Evolutionary conservation across 2,329 filamentous ascomycete genomes (phyloP).

Genomic region (Didymella arachidicola): DNA sequence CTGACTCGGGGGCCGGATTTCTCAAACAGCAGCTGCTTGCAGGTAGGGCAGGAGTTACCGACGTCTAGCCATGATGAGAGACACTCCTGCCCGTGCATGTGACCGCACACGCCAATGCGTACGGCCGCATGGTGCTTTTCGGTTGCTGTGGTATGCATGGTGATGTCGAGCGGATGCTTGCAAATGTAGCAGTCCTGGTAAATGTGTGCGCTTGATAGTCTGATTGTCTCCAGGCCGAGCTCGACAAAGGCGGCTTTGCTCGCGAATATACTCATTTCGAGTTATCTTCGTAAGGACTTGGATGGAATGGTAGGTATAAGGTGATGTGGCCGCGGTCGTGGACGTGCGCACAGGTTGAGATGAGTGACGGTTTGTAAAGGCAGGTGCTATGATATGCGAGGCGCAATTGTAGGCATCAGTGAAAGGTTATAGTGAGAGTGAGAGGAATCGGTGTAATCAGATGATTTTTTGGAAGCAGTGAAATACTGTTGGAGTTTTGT

Average conservation of each 20-base stretch:
- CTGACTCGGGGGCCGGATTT: not conserved
- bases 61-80: conserved; percentile 29
- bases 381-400: not conserved
- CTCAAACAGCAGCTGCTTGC: conserved; percentile 29
- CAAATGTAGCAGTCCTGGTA: conserved; percentile 32
- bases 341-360: not conserved
- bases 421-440: not conserved
- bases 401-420: not conserved
- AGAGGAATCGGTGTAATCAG: not conserved
- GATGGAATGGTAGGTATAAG: too few species aligned
- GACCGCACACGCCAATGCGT: conserved; percentile 28
- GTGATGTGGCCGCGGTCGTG: not conserved
- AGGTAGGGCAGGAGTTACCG: conserved; percentile 31
- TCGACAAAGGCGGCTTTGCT: conserved; percentile 23
- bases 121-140: conserved; percentile 23
- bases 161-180: conserved; percentile 21
- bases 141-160: not conserved
- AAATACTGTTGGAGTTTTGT: not conserved
- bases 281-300: not conserved
- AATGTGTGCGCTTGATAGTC: conserved; percentile 16
- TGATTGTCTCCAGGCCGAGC: conserved; percentile 22
- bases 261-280: conserved; percentile 25
- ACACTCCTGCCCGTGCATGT: conserved; percentile 31
- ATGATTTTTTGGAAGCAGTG: not conserved
- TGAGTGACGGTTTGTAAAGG: not conserved